A percentile compares a stretch with the other conserved stretches of the same genome.
Conservation (phyloP, 768 basidiomycete genomes). For the Solioccasus polychromus region DNA sequence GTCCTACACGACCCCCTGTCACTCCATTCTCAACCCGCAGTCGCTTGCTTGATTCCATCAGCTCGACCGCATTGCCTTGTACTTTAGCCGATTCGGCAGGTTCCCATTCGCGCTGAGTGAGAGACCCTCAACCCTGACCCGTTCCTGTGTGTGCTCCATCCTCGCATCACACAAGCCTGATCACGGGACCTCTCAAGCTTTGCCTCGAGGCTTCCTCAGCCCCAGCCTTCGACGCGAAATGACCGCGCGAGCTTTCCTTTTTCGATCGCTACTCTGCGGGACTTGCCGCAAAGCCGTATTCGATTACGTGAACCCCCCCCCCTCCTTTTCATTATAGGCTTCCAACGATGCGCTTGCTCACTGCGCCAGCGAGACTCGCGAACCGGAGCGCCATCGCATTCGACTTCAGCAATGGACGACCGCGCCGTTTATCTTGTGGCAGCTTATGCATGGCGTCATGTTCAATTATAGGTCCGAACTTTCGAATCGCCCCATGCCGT, state of each 20-base stretch:
- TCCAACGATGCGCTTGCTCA: no score
- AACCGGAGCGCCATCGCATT: no score
- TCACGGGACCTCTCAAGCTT: conserved; percentile 23
- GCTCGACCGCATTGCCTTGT: conserved; percentile 5
- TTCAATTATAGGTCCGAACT: conserved; percentile 10
- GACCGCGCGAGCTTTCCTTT: conserved; percentile 26
- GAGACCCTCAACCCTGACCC: conserved; percentile 20
- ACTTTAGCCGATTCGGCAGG: conserved; percentile 19
- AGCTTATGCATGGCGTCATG: no score
- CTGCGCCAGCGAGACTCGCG: no score
- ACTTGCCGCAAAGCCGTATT: conserved; percentile 2
- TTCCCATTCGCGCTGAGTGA: conserved; percentile 8
- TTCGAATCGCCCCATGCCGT: conserved; percentile 2
- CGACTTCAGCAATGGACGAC: no score
- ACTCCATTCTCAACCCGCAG: conserved; percentile 8
- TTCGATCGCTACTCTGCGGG: conserved; percentile 12
- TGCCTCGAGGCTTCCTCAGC: conserved; percentile 29
- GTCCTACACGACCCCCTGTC: neutral
- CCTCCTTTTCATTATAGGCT: no score
- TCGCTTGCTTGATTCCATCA: conserved; percentile 9
- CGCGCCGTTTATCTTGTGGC: no score
- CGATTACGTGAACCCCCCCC: no score
- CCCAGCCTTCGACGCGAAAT: conserved; percentile 24
- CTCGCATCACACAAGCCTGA: neutral
- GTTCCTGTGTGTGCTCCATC: conserved; percentile 22